phyloP scores from a whole-genome alignment of 202 grass and related monocot genomes.

The Setaria italica region DNA sequence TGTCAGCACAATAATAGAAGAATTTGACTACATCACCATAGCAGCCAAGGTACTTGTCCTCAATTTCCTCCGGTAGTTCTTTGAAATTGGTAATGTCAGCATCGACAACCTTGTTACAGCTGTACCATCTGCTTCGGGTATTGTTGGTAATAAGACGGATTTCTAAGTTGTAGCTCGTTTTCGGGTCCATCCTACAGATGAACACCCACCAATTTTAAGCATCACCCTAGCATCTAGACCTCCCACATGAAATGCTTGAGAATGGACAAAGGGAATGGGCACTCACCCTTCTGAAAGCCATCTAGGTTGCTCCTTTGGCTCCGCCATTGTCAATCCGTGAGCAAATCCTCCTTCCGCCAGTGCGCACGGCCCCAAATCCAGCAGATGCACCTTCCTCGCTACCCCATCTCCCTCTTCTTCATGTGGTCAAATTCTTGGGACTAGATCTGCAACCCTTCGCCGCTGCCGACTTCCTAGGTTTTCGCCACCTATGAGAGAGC shows the following conservation, averaged over 20 bases:
- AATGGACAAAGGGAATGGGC: neutral
- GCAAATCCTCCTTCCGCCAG: neutral
- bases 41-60: neutral
- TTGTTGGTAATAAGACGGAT: neutral
- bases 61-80: neutral
- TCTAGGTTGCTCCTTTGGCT: neutral
- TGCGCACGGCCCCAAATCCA: no score
- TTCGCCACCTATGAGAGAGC: no score
- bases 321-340: neutral
- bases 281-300: neutral
- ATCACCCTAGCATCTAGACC: no score
- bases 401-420: neutral
- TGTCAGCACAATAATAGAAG: neutral
- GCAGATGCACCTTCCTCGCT: neutral
- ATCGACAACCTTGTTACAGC: neutral
- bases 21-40: neutral
- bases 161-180: neutral
- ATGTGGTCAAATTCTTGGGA: no score
- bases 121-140: neutral
- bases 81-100: neutral
- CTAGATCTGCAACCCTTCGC: no score
- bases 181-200: neutral
- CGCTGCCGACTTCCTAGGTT: no score
- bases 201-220: neutral
- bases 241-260: no score